These are phyloP conservation scores for Penicillium sp. DNA, from an alignment of 2,329 filamentous ascomycete genomes.

Conservation along the genomic window DNA sequence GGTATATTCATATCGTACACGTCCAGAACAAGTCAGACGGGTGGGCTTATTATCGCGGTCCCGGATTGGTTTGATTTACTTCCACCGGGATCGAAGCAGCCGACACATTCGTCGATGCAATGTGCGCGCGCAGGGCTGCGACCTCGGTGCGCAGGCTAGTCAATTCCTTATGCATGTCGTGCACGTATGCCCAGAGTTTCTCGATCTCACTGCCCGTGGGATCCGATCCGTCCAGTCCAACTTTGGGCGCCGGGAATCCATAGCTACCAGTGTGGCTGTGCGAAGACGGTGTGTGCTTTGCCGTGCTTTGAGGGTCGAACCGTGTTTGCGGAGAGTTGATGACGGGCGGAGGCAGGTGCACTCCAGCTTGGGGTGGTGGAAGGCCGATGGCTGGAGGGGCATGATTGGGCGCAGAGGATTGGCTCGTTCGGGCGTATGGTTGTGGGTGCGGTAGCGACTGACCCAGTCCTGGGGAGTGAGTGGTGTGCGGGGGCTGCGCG, in stretches of 20 bases:
- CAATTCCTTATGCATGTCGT: conserved; percentile 46
- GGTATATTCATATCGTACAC: conserved; percentile 26
- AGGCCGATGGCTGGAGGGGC: conserved; percentile 34
- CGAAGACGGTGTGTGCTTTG: conserved; percentile 39
- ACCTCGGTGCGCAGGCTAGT: conserved; percentile 46
- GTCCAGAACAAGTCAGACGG: background rate
- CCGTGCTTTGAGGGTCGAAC: conserved; percentile 43
- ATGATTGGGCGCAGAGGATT: conserved; percentile 27
- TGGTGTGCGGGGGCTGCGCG: conserved; percentile 42
- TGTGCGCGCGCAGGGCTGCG: conserved; percentile 41
- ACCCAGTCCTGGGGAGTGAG: conserved; percentile 46
- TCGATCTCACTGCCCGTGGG: conserved; percentile 31
- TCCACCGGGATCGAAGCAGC: conserved; percentile 22
- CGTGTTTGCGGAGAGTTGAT: conserved; percentile 47
- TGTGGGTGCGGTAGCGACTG: conserved; percentile 45
- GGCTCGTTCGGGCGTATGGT: conserved; percentile 31
- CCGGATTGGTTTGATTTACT: conserved; percentile 19
- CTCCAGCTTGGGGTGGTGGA: conserved; percentile 41
- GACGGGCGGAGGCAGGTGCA: conserved; percentile 47
- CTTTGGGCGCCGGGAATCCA: conserved; percentile 30
- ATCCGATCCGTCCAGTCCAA: conserved; percentile 30
- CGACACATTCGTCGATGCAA: conserved; percentile 34
- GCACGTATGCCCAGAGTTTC: conserved; percentile 48
- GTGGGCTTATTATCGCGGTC: conserved; percentile 13
- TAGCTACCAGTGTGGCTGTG: conserved; percentile 41